These are phyloP conservation scores for Xylaria sp. DNA, from an alignment of 2,329 filamentous ascomycete genomes.

Conservation along the genomic window DNA sequence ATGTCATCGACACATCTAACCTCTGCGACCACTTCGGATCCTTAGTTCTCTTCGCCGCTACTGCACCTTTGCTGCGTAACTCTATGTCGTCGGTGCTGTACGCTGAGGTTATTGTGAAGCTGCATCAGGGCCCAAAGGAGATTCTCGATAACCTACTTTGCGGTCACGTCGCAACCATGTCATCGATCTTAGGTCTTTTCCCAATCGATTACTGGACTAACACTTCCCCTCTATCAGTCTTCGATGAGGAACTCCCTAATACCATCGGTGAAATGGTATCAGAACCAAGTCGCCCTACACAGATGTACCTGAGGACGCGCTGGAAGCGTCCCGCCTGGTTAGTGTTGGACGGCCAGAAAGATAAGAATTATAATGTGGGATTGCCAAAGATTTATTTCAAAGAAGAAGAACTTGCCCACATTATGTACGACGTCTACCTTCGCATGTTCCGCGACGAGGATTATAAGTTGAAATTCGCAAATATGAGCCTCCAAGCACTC, in stretches of 20 bases:
- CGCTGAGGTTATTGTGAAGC: not conserved
- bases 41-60: not conserved
- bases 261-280: not conserved
- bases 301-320: not conserved
- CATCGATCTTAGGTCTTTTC: not conserved
- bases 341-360: not conserved
- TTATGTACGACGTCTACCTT: not conserved
- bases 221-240: not conserved
- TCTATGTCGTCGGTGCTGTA: not conserved
- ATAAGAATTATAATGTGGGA: not conserved
- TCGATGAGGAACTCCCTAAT: not conserved
- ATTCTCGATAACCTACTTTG: not conserved
- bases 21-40: not conserved
- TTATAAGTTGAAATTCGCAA: not conserved
- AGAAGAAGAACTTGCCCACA: not conserved
- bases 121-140: not conserved
- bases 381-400: not conserved
- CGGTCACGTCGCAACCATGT: not conserved
- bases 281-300: too few relatives aligned
- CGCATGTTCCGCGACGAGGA: not conserved
- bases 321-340: not conserved
- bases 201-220: not conserved
- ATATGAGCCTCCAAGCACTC: not conserved
- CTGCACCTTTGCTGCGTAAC: not conserved
- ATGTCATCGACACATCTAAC: not conserved